Evolutionary conservation across 192 early-diverging fungal species (phyloP).

Genomic region (Umbelopsis sp.): DNA sequence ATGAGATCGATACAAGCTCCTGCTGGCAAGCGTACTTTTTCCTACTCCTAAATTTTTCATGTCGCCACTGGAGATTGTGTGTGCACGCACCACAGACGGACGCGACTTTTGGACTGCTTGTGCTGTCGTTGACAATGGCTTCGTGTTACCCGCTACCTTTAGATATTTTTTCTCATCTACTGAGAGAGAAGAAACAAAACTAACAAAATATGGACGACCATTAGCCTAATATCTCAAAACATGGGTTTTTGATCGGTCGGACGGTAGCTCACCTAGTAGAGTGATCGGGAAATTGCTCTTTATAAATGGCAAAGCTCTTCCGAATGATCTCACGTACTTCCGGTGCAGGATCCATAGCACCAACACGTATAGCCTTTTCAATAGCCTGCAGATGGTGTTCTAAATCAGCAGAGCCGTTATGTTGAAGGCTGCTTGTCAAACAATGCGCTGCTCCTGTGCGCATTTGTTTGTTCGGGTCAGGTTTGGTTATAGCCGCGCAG

Average conservation of each 20-base stretch:
- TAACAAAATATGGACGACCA: background rate
- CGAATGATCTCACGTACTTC: conserved; percentile 51
- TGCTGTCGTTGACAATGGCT: background rate
- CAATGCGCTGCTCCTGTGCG: conserved; percentile 64
- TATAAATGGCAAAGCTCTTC: conserved; percentile 51
- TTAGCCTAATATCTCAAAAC: background rate
- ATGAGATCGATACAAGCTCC: background rate
- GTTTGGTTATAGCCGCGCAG: conserved; percentile 48
- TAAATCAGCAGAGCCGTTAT: conserved; percentile 36
- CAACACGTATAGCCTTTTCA: conserved; percentile 50
- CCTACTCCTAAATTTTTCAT: background rate
- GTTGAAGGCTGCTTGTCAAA: conserved; percentile 51
- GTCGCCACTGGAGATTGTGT: background rate
- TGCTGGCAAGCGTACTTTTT: background rate
- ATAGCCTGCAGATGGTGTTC: conserved; percentile 39
- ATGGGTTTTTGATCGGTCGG: background rate
- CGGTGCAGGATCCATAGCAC: conserved; percentile 51
- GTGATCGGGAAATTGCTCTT: conserved; percentile 47
- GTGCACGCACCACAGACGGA: background rate
- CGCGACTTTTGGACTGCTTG: background rate
- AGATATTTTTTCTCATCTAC: conserved; percentile 17
- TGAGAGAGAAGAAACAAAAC: conserved; percentile 14
- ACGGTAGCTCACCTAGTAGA: conserved; percentile 36
- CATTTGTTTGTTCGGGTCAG: conserved; percentile 65
- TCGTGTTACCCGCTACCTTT: background rate